Evolutionary conservation across 202 grass and related monocot species (phyloP), one percentile per base, ranked within the genome.

Genomic region (Elaeis oleifera): DNA sequence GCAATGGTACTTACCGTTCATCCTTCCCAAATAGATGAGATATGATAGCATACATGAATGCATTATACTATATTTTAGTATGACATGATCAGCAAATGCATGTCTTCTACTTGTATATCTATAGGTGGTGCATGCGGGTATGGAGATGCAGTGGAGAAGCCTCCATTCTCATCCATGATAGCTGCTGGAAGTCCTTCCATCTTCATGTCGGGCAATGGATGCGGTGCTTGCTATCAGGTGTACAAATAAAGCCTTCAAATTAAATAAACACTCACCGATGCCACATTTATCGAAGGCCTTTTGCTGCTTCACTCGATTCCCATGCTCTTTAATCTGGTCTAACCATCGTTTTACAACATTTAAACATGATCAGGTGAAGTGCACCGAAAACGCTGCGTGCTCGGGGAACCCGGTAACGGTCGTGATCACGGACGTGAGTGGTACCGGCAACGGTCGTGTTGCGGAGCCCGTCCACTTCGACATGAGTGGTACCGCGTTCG

Each of bases 401-500:
- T 95, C 90, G 9, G 86, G 86, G 59, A 95, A 67, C 44, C 73
- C 86, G 16, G 76, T 76, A 66, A 89, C 76, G 21, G 61, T 95
- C 16, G 80, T 74, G 58, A 82, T 95, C 54, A 80, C 90, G 0
- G 90, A 95, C 66, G 20, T 20, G 78, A 83, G 78, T 90, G 89
- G 89, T 63, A 80, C 83, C 61, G 85, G 68, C 49, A 79, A 81
- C 0, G 70, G 85, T 0, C 76, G 73, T 60, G 44, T 81, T 14
- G 54, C 64, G 13, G 64, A 81, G 51, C 83, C 76, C 44, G 84
- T 78, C 50, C 91, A 96, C 49, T 96, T 96, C 28, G 91, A 96
- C 81, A 83, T 96, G 59, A 88, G 84, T 24, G 91, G 91, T 36
- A 90, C 82, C 3, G 76, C 91, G 13, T 90, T 96, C 50, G 91